Conservation (phyloP, 345 rosid species). For the Psidium guajava region DNA sequence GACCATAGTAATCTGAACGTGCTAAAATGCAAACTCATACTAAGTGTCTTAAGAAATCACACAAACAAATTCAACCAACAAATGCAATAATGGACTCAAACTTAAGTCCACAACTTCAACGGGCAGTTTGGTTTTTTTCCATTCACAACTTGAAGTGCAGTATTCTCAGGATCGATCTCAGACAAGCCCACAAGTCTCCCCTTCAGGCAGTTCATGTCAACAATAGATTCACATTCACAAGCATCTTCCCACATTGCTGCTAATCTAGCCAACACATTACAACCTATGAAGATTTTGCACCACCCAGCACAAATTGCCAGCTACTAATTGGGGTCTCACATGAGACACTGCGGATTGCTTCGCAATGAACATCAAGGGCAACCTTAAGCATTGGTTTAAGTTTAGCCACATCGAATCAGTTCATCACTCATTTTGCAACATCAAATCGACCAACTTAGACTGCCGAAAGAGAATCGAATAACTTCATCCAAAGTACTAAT, state of each 20-base stretch:
- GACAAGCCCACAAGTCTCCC: neutral
- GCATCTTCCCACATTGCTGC: neutral
- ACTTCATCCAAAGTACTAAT: neutral
- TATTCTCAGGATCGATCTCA: neutral
- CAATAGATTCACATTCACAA: neutral
- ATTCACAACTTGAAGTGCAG: neutral
- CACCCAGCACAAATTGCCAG: neutral
- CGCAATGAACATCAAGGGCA: neutral
- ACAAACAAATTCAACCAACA: neutral
- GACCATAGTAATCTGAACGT: neutral
- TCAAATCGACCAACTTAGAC: neutral
- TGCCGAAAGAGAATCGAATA: neutral
- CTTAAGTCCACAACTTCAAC: neutral
- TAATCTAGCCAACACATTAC: neutral
- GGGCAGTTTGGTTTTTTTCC: neutral
- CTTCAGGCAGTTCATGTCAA: neutral
- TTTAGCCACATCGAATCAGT: neutral
- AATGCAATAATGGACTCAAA: neutral
- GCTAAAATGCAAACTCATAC: neutral
- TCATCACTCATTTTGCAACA: neutral
- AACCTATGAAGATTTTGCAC: neutral
- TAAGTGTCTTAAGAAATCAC: neutral
- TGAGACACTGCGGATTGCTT: neutral
- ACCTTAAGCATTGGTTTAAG: neutral
- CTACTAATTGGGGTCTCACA: neutral